Base-by-base conservation (phyloP, 768 basidiomycete genomes). In the Lentinula edodes region DNA sequence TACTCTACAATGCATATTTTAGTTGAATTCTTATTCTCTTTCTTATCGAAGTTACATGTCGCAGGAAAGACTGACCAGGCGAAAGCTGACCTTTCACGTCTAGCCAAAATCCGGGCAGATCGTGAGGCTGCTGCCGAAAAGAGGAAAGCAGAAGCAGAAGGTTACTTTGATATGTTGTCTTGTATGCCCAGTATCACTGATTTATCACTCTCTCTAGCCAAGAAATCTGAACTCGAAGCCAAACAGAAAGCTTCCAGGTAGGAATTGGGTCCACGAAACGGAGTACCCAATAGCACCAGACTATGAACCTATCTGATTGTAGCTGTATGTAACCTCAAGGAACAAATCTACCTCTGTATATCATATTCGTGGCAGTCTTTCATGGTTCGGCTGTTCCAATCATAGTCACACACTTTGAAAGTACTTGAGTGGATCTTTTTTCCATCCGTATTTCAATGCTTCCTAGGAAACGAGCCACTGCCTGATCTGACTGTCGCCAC, bases 1-100 rank as follows among this genome's bases (percentile, higher is more conserved):
- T 16, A 12, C 41, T 15, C 28, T 41, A 68, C 20, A 20, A 2
- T 1, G 12, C 57, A 61, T 56, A 36, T 43, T 58, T 16, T 15
- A 3, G 35, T 60, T 35, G 1, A 62, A 53, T 46, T 18, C 23
- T 41, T 18, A 45, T 60, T 28, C 64, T 53, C 60, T 38, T 3
- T 48, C 34, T 54, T 12, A 5, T 28, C 43, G 7, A 65, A 90
- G 90, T 78, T 90, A 36, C 90, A 93, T 67, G 56, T 77, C 15
- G 78, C 83, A 72, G 95, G 95, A 63, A 91, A 97, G 85, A 98
- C 95, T 0, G 87, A 89, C 39, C 82, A 97, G 71, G 95, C 95
- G 18, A 91, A 94, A 76, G 73, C 87, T 3, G 95, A 98, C 73
- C 85, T 98, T 54, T 84, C 89, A 18, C 84, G 95, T 39, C 83